Percentiles rank a stretch among this genome's conserved stretches.
Conservation (phyloP, 495 filamentous ascomycete species). For the Aspergillus sclerotiicarbonarius region DNA sequence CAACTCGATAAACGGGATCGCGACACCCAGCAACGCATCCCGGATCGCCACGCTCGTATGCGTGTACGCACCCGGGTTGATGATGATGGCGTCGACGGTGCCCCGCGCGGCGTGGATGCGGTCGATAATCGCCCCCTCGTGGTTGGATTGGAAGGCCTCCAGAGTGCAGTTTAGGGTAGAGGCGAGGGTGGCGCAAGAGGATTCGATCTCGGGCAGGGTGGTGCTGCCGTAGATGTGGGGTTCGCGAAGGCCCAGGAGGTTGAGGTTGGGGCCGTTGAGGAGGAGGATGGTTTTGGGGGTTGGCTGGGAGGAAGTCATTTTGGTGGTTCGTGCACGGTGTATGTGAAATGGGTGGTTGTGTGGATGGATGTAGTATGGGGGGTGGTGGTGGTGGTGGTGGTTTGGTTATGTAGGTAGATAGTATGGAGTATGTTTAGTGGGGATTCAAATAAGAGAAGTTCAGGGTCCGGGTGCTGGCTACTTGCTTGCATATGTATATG, state of each 20-base stretch:
- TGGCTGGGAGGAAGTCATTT: conserved; percentile 26
- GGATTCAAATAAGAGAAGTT: too few relatives aligned
- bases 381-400: not conserved
- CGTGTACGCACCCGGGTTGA: conserved; percentile 68
- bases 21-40: conserved; percentile 63
- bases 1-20: conserved; percentile 67
- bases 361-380: not conserved
- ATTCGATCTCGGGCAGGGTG: conserved; percentile 59
- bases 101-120: conserved; percentile 55
- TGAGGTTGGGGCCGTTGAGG: conserved; percentile 79
- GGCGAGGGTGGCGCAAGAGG: conserved; percentile 42
- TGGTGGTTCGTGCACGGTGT: not conserved
- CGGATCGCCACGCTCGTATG: conserved; percentile 67
- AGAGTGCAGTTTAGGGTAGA: conserved; percentile 40
- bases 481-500: too few relatives aligned
- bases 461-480: too few relatives aligned
- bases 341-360: not conserved
- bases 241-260: conserved; percentile 71
- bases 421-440: too few relatives aligned
- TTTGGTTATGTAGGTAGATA: too few relatives aligned
- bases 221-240: conserved; percentile 66
- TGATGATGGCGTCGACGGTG: conserved; percentile 58
- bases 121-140: conserved; percentile 63
- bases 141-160: conserved; percentile 61
- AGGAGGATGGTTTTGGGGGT: conserved; percentile 60